Evolutionary conservation across 495 filamentous ascomycete species (phyloP), one percentile per base, ranked within the genome.

Genomic region (Talaromyces borbonicus): DNA sequence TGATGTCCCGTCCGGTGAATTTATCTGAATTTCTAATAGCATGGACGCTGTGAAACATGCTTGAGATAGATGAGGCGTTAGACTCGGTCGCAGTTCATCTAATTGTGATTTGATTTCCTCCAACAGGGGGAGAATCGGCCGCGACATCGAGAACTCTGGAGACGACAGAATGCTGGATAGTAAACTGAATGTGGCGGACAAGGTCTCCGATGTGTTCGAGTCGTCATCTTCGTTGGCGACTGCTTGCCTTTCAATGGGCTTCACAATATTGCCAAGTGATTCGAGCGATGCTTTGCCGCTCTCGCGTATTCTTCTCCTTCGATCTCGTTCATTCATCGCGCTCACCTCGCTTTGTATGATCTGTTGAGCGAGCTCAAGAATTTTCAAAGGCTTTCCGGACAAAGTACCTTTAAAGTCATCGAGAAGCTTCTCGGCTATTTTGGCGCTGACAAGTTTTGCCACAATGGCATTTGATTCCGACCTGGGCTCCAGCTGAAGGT

Each of bases 381-480:
- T 69, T 46, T 76, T 74, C 8, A 69, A 59, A 2, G 83, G 78
- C 29, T 79, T 73, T 25, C 68, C 70, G 25, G 80, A 76, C n/a
- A 88, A 72, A 45, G 78, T 81, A 16, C 83, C 77, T 24, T 82
- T 75, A 52, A 84, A 73, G 26, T 68, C 74, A 26, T 76, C 74
- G 52, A 86, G 78, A 57, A 90, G 71, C 40, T 74, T 74, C 52
- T 85, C 75, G 3, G 84, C 71, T 2, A 85, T 53, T 49, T 82
- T 84, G 4, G 80, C 73, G 49, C 79, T 73, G 18, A 74, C 58
- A 2, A 90, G 55, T 19, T 72, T 69, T 3, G 59, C 55, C 18
- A 80, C 58, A 11, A 68, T 57, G 9, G 68, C 57, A 3, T 65
- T 50, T 5, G 57, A 57, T 1, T 65, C 53, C 12, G 30, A 35